These are phyloP conservation scores for Lyophyllum shimeji DNA, from an alignment of 768 basidiomycete genomes.

Conservation along the genomic window DNA sequence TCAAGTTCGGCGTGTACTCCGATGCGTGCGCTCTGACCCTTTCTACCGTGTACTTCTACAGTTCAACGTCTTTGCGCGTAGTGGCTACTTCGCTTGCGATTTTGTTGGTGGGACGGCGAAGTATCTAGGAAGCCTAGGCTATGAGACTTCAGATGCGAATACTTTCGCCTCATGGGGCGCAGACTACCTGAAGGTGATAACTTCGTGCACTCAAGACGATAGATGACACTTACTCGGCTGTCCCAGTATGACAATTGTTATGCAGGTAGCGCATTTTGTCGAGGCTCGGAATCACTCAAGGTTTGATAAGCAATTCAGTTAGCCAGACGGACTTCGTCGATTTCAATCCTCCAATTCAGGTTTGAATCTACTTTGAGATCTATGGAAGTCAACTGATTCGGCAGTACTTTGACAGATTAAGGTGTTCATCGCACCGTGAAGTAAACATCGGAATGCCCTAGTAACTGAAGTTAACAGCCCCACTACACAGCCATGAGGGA, in stretches of 20 bases:
- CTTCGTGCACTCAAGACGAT: background rate
- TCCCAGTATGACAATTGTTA: slow-evolving; percentile 50
- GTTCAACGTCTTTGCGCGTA: slow-evolving; percentile 11
- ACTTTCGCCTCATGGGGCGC: slow-evolving; percentile 51
- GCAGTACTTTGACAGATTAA: slow-evolving; percentile 27
- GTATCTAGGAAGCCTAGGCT: slow-evolving; percentile 44
- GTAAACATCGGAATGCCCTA: background rate
- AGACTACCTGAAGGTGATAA: slow-evolving; percentile 39
- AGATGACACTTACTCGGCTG: background rate
- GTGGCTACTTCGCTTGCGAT: slow-evolving; percentile 46
- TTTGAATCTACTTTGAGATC: slow-evolving; percentile 16
- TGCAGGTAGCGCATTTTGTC: slow-evolving; percentile 29
- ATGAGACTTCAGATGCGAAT: slow-evolving; percentile 46
- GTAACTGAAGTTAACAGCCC: slow-evolving; percentile 24
- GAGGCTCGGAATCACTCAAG: background rate
- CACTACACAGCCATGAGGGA: slow-evolving; percentile 47
- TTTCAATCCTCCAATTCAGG: slow-evolving; percentile 40
- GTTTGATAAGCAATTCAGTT: background rate
- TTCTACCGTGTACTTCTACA: background rate
- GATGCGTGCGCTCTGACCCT: slow-evolving; percentile 26
- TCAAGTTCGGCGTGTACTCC: slow-evolving; percentile 70
- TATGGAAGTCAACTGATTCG: background rate
- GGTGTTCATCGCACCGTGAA: slow-evolving; percentile 19
- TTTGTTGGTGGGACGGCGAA: slow-evolving; percentile 43
- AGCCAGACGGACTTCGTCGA: slow-evolving; percentile 49